Evolutionary conservation across 441 rosid species (phyloP), one percentile per base, ranked within the genome.

Genomic region (Dalechampia spathulata): DNA sequence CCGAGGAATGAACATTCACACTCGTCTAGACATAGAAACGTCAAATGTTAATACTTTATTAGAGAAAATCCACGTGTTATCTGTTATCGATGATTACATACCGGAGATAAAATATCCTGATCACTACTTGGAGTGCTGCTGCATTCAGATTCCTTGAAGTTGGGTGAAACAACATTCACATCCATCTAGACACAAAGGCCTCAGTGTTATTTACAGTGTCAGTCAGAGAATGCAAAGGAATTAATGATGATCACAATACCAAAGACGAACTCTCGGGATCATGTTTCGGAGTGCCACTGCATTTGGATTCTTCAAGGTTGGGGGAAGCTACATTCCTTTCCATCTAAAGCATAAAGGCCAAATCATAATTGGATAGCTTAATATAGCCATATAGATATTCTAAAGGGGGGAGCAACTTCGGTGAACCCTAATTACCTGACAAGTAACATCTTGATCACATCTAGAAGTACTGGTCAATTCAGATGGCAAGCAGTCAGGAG

Each of bases 151-250:
- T 57, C 51, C 63, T 34, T 41, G 6, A 46, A 38, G 39, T 55
- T 17, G 17, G 63, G 3, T 28, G 64, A 60, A 53, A 25, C 49
- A 62, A 30, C 34, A 58, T 55, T 62, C 36, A 15, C 56, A 28
- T 67, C 62, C 25, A 23, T 48, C 73, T 75, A 54, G 32, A 54
- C 25, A 66, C 22, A 58, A 50, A 61, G 49, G 39, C 55, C 13
- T 21, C 52, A 23, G 34, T 28, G 7, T n/a, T n/a, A n/a, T n/a
- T n/a, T n/a, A n/a, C n/a, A n/a, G n/a, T n/a, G n/a, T n/a, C n/a
- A n/a, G n/a, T n/a, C n/a, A n/a, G n/a, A n/a, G n/a, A n/a, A n/a
- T n/a, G n/a, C n/a, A n/a, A n/a, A n/a, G n/a, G n/a, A n/a, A n/a
- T 25, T 16, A 2, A 25, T 10, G 9, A 9, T 25, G 36, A 40